Percentiles rank a stretch among this genome's conserved stretches.
phyloP scores from a whole-genome alignment of 1,284 basidiomycete genomes.

The Leccinum insolens region DNA sequence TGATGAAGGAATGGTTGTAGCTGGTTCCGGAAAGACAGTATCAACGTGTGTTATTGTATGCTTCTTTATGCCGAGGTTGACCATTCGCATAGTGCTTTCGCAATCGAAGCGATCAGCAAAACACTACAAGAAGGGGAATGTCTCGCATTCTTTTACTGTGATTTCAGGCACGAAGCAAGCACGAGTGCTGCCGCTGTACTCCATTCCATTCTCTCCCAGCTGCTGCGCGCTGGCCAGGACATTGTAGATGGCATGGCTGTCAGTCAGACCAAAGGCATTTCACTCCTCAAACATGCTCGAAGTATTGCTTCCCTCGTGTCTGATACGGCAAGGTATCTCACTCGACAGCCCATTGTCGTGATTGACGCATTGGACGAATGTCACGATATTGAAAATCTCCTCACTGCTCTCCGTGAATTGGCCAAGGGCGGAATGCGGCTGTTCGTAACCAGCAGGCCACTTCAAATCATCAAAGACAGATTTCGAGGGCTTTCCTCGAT shows the following conservation, averaged over 20 bases:
- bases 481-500: neutral
- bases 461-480: constrained; percentile 6
- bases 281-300: neutral
- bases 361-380: constrained; percentile 13
- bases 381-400: neutral
- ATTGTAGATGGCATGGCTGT: too few species aligned
- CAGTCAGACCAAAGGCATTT: too few species aligned
- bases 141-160: constrained; percentile 14
- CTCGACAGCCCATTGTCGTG: constrained; percentile 1
- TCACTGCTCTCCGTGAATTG: neutral
- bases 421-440: neutral
- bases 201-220: constrained; percentile 12
- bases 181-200: neutral
- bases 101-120: neutral
- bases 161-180: constrained; percentile 4
- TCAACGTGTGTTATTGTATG: neutral
- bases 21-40: constrained; percentile 6
- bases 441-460: constrained; percentile 4
- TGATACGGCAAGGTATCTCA: neutral
- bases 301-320: neutral
- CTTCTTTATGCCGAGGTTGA: neutral
- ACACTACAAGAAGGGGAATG: constrained; percentile 1
- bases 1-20: neutral
- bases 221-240: neutral
- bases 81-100: neutral